Evolutionary conservation across 2,329 filamentous ascomycete species (phyloP).

Genomic region (Aschersonia sp.): DNA sequence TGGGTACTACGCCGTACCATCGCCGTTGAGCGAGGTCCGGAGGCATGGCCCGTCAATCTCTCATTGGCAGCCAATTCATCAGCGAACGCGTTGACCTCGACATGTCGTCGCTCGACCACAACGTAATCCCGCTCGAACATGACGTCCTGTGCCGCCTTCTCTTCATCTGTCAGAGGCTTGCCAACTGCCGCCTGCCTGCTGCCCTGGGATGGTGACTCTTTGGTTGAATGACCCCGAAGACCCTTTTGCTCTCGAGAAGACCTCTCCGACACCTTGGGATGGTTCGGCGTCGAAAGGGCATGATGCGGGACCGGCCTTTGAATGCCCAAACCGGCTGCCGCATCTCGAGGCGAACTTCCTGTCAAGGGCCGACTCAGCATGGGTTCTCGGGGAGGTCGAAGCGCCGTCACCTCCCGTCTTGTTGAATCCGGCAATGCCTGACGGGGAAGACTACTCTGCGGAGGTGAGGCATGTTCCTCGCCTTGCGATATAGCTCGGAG

Average conservation of each 20-base stretch:
- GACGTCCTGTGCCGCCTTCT: slow-evolving; percentile 69
- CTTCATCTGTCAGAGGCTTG: slow-evolving; percentile 39
- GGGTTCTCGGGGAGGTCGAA: slow-evolving; percentile 21
- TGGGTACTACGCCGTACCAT: slow-evolving; percentile 67
- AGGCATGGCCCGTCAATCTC: slow-evolving; percentile 35
- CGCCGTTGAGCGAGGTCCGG: slow-evolving; percentile 40
- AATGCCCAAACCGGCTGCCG: slow-evolving; percentile 35
- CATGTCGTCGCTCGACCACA: slow-evolving; percentile 82
- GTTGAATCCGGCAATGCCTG: slow-evolving; percentile 21
- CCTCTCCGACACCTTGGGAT: slow-evolving; percentile 17
- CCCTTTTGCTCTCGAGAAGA: slow-evolving; percentile 14
- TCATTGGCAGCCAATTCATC: slow-evolving; percentile 85
- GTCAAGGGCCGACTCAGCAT: slow-evolving; percentile 19
- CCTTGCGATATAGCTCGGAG: slow-evolving; percentile 17
- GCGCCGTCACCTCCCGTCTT: slow-evolving; percentile 25
- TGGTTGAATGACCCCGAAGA: slow-evolving; percentile 15
- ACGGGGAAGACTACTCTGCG: slow-evolving; percentile 13
- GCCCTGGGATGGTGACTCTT: neutral
- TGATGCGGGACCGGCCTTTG: slow-evolving; percentile 31
- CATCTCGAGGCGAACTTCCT: slow-evolving; percentile 30
- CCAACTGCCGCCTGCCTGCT: slow-evolving; percentile 12
- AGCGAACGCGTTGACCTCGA: slow-evolving; percentile 93
- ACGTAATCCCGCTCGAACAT: slow-evolving; percentile 91
- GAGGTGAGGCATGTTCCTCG: slow-evolving; percentile 13
- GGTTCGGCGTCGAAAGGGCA: slow-evolving; percentile 32